Evolutionary conservation across 306 rosid genomes (phyloP), one percentile per base, ranked within the genome.

Genomic region (Gastrolobium bilobum): DNA sequence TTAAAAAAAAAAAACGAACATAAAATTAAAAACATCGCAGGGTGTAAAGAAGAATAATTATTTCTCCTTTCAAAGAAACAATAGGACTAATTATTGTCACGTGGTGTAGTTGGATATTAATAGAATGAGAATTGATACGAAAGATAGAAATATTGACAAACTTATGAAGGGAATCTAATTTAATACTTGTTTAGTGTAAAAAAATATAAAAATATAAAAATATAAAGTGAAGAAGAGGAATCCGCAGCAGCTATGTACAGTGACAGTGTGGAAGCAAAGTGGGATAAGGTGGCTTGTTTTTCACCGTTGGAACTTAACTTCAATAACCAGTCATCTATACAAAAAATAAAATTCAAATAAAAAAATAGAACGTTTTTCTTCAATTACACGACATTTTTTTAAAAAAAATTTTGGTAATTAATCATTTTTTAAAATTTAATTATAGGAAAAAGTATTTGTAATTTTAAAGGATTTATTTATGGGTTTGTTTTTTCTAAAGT

Each of bases 161-260:
- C 26, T 26, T 35, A 58, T 39, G 60, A 60, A 31, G 50, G 46
- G 81, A 78, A 79, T 79, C 5, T 30, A 6, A 26, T 81, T 37
- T 67, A 46, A 53, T 57, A 73, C 10, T 74, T 20, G 53, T 56
- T 73, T 56, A 73, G 61, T 66, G 38, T 9, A 56, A 20, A 20
- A 20, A 20, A 20, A 20, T 20, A 20, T 9, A 56, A 20, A 20
- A 20, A 20, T 0, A 20, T 20, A 20, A 20, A 20, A 20, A 20
- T 20, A 20, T 0, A 20, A 40, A 48, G 40, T 39, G 38, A n/a
- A 57, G 39, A 61, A 34, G 53, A 30, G 73, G 69, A 52, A 35
- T 77, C 43, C 46, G 60, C 68, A 14, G 73, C 56, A 70, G 7
- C 31, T 15, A n/a, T 57, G 11, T 67, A 20, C 26, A 20, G 26